Percentiles rank a stretch among this genome's conserved stretches.
These are phyloP conservation scores for Adansonia rubrostipa DNA, from an alignment of 441 rosid genomes.

Conservation along the genomic window DNA sequence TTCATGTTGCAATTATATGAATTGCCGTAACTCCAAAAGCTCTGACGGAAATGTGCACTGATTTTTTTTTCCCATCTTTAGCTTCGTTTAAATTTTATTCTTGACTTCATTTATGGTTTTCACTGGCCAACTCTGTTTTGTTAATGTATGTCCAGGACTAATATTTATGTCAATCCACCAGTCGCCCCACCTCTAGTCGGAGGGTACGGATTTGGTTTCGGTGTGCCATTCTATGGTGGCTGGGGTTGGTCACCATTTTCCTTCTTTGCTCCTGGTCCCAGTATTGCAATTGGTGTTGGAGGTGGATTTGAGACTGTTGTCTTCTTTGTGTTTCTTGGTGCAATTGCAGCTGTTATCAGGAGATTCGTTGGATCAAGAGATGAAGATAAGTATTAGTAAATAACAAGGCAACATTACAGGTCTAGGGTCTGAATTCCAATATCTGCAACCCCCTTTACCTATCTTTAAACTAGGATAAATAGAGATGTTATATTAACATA, in stretches of 20 bases:
- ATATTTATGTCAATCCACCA: conserved; percentile 82
- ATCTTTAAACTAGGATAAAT: too few relatives aligned
- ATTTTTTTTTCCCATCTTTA: neutral
- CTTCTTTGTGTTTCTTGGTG: conserved; percentile 79
- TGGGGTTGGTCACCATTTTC: conserved; percentile 97
- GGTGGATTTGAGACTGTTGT: conserved; percentile 74
- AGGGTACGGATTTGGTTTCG: conserved; percentile 89
- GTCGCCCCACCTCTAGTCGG: conserved; percentile 87
- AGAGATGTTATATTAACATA: too few relatives aligned
- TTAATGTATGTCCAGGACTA: conserved; percentile 57
- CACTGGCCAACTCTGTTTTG: neutral
- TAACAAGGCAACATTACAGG: neutral
- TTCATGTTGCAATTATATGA: too few relatives aligned
- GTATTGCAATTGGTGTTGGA: conserved; percentile 74
- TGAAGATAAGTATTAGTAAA: conserved; percentile 54
- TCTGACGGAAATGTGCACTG: neutral
- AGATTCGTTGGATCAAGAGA: conserved; percentile 63
- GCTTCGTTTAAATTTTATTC: neutral
- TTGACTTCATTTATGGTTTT: neutral
- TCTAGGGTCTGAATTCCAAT: too few relatives aligned
- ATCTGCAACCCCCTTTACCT: too few relatives aligned
- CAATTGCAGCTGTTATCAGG: conserved; percentile 72
- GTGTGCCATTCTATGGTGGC: conserved; percentile 73
- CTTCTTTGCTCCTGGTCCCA: conserved; percentile 81
- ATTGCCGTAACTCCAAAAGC: neutral